A percentile compares a stretch with the other conserved stretches of the same genome.
Conservation (phyloP, 2,329 filamentous ascomycete genomes). For the Pyrenophora tritici-repentis region DNA sequence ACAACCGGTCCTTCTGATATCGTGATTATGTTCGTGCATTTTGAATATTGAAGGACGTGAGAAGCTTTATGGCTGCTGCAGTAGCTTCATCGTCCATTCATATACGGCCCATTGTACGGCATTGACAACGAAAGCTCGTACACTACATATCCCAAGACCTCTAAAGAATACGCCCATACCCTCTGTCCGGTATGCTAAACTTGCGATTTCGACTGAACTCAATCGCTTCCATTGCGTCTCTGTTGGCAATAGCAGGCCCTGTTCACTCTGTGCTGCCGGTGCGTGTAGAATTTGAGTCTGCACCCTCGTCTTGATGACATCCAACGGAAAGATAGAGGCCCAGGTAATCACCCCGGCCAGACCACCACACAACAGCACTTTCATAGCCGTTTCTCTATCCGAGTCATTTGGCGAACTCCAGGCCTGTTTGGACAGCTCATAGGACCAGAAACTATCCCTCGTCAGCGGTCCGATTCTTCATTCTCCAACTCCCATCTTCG, state of each 20-base stretch:
- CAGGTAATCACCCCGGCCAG: constrained; percentile 86
- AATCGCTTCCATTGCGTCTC: constrained; percentile 39
- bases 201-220: constrained; percentile 68
- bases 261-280: constrained; percentile 18
- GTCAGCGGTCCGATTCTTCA: neutral
- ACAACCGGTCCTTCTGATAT: neutral
- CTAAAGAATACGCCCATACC: constrained; percentile 78
- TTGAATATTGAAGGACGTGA: too few relatives aligned
- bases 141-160: constrained; percentile 79
- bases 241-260: constrained; percentile 25
- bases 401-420: constrained; percentile 55
- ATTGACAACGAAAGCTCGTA: constrained; percentile 89
- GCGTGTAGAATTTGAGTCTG: constrained; percentile 66
- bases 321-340: constrained; percentile 87
- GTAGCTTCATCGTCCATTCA: constrained; percentile 76
- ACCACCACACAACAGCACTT: constrained; percentile 80
- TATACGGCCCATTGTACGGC: constrained; percentile 92
- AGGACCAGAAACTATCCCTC: constrained; percentile 76
- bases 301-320: constrained; percentile 91
- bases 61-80: constrained; percentile 20
- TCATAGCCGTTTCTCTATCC: constrained; percentile 59
- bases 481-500: neutral
- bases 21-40: neutral
- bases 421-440: constrained; percentile 72
- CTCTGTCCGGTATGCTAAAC: constrained; percentile 71